phyloP scores from a whole-genome alignment of 2,329 filamentous ascomycete species.

The Neophaeococcomyces aloes region DNA sequence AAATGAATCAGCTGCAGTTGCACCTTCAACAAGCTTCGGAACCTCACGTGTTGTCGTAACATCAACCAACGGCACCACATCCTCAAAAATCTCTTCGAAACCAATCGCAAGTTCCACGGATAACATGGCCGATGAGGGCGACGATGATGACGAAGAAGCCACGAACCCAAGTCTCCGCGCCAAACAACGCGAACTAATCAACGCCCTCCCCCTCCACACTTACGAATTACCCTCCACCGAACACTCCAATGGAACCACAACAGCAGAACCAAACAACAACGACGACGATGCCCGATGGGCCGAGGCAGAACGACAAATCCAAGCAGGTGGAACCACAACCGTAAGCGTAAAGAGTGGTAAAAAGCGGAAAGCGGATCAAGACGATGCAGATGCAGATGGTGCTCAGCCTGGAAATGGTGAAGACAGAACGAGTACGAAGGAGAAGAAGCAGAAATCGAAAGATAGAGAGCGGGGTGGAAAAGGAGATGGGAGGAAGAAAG shows the following conservation, averaged over 20 bases:
- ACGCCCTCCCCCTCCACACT: constrained; percentile 79
- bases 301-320: constrained; percentile 63
- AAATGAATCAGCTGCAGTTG: constrained; percentile 21
- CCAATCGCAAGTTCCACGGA: not conserved
- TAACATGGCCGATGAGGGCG: constrained; percentile 51
- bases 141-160: constrained; percentile 73
- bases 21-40: not conserved
- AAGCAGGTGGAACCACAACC: constrained; percentile 47
- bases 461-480: constrained; percentile 24
- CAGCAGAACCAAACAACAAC: too few species aligned
- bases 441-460: constrained; percentile 34
- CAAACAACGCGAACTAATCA: constrained; percentile 79
- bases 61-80: too few species aligned
- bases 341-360: constrained; percentile 68
- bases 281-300: constrained; percentile 43
- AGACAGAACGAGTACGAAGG: constrained; percentile 35
- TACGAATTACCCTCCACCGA: constrained; percentile 39
- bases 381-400: constrained; percentile 36
- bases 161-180: constrained; percentile 59
- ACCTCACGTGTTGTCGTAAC: not conserved
- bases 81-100: too few species aligned
- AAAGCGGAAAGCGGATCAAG: constrained; percentile 62
- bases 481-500: constrained; percentile 23
- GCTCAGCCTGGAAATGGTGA: constrained; percentile 18
- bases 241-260: constrained; percentile 34